phyloP scores from a whole-genome alignment of 352 stramenopile genomes.

The Elongisporangium undulatum region DNA sequence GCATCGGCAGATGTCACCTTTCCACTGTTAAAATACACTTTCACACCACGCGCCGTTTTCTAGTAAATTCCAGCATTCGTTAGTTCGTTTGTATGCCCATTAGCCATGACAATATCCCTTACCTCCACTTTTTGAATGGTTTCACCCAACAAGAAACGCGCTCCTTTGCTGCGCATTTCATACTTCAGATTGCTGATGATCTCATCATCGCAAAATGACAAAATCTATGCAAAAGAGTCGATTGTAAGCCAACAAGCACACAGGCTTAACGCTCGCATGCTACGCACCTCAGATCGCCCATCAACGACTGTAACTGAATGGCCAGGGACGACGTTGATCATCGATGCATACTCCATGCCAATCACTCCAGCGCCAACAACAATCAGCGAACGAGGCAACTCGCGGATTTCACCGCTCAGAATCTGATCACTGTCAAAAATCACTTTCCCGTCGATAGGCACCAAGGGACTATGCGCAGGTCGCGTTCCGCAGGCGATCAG shows the following conservation, averaged over 20 bases:
- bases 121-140: conserved; percentile 73
- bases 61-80: conserved; percentile 4
- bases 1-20: conserved; percentile 70
- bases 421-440: conserved; percentile 86
- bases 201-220: conserved; percentile 84
- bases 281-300: conserved; percentile 52
- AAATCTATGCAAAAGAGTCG: conserved; percentile 30
- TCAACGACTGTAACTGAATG: conserved; percentile 88
- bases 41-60: conserved; percentile 52
- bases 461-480: conserved; percentile 65
- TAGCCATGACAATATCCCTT: conserved; percentile 1
- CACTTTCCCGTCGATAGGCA: conserved; percentile 82
- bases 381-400: conserved; percentile 72
- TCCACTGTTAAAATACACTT: conserved; percentile 70
- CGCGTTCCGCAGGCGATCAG: conserved; percentile 83
- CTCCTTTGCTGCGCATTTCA: conserved; percentile 87
- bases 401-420: conserved; percentile 54
- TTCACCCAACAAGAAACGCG: conserved; percentile 81
- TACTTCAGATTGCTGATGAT: conserved; percentile 87
- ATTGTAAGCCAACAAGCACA: neutral
- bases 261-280: neutral
- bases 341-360: conserved; percentile 90
- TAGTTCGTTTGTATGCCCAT: neutral
- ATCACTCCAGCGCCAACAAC: conserved; percentile 85
- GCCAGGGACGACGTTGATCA: conserved; percentile 86